Conservation (phyloP, 2,329 filamentous ascomycete species). For the Cytospora leucostoma region DNA sequence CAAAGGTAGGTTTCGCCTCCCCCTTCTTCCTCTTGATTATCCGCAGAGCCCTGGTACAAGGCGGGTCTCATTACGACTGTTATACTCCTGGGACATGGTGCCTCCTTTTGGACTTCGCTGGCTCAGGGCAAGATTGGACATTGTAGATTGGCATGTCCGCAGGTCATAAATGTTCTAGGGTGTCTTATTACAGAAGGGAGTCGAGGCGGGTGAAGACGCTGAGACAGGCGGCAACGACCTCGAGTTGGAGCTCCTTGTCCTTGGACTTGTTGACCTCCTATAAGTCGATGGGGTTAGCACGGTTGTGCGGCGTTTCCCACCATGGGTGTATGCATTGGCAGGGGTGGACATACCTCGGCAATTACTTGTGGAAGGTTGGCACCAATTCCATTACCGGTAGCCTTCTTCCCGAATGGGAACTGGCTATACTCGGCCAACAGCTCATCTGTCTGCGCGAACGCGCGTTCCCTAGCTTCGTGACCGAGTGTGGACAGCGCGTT, state of each 20-base stretch:
- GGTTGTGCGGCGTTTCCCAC: too few species aligned
- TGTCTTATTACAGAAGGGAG: conserved; percentile 72
- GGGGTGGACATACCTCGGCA: conserved; percentile 58
- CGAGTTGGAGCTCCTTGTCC: conserved; percentile 93
- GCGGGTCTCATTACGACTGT: not conserved
- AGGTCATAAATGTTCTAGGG: not conserved
- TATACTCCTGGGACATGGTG: conserved; percentile 1
- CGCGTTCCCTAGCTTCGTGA: conserved; percentile 90
- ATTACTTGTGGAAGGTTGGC: conserved; percentile 90
- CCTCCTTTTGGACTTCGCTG: not conserved
- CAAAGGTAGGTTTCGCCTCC: not conserved
- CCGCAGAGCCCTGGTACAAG: not conserved
- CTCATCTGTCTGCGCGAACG: conserved; percentile 96
- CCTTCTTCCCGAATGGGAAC: conserved; percentile 91
- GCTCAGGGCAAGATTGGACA: conserved; percentile 11
- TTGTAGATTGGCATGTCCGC: conserved; percentile 19
- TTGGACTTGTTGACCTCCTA: conserved; percentile 81
- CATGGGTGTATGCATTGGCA: too few species aligned
- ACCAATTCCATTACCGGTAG: conserved; percentile 77
- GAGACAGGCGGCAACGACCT: conserved; percentile 94
- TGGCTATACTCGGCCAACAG: conserved; percentile 94
- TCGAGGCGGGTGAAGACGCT: conserved; percentile 98
- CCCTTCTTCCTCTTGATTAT: not conserved
- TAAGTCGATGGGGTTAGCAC: conserved; percentile 8
- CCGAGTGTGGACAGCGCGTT: conserved; percentile 94